Conservation (phyloP, 2,329 filamentous ascomycete species). For the Cercospora citrullina region DNA sequence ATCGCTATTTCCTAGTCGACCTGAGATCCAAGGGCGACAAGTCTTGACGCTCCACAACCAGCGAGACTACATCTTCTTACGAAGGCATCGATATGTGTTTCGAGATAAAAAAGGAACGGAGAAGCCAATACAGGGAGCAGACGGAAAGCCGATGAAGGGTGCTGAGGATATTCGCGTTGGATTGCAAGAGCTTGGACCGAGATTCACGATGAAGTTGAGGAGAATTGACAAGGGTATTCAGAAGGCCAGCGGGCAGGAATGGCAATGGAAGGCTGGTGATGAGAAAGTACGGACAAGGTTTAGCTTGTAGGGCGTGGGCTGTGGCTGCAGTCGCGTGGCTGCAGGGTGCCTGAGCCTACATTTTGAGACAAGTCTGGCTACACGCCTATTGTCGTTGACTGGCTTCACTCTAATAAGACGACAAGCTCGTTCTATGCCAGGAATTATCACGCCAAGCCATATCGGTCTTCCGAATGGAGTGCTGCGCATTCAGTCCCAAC, state of each 20-base stretch:
- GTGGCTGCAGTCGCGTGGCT: background rate
- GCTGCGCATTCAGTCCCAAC: background rate
- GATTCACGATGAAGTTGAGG: constrained; percentile 82
- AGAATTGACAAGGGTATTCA: constrained; percentile 88
- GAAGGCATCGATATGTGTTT: constrained; percentile 89
- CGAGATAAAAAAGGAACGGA: constrained; percentile 83
- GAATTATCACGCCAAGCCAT: background rate
- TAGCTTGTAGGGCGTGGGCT: constrained; percentile 62
- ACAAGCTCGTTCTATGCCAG: background rate
- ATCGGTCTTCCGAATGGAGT: background rate
- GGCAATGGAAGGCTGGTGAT: constrained; percentile 95
- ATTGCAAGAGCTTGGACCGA: constrained; percentile 84
- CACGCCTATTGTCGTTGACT: background rate
- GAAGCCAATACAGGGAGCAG: constrained; percentile 77
- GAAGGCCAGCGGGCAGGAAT: constrained; percentile 75
- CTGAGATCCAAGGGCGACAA: constrained; percentile 82
- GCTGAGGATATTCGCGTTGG: constrained; percentile 84
- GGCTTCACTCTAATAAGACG: background rate
- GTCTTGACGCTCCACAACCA: constrained; percentile 93
- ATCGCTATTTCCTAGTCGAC: constrained; percentile 73
- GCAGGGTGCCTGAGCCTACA: background rate
- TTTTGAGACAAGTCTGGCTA: background rate
- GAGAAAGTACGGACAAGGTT: constrained; percentile 94
- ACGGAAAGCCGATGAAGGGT: constrained; percentile 80
- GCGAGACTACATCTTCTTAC: constrained; percentile 92